Conservation (phyloP, 2,329 filamentous ascomycete species). For the Stagonosporopsis vannaccii region DNA sequence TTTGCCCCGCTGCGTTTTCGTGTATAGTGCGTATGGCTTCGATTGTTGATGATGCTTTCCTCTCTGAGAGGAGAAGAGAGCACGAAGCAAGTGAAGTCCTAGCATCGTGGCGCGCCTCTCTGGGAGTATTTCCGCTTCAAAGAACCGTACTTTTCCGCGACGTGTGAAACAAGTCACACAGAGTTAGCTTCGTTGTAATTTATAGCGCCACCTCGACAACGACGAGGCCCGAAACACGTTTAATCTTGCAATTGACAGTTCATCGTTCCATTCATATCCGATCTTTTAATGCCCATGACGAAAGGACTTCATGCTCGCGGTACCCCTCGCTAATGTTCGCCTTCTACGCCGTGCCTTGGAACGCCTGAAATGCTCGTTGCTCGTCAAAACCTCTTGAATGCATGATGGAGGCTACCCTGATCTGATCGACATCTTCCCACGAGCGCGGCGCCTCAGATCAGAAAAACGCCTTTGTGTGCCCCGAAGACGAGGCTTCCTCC, state of each 20-base stretch:
- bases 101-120: no score
- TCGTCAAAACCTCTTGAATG: not conserved
- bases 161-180: no score
- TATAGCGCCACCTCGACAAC: not conserved
- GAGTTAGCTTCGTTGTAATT: not conserved
- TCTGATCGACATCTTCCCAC: not conserved
- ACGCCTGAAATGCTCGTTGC: conserved; percentile 18
- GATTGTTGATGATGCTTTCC: no score
- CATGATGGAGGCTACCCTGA: not conserved
- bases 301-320: not conserved
- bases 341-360: conserved; percentile 14
- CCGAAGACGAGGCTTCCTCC: not conserved
- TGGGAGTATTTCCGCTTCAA: no score
- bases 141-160: no score
- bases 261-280: not conserved
- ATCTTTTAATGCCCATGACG: not conserved
- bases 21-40: no score
- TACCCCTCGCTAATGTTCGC: conserved; percentile 3
- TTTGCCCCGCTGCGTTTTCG: no score
- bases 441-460: not conserved
- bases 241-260: not conserved
- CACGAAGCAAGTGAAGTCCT: no score
- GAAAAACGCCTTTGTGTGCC: not conserved
- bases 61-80: no score
- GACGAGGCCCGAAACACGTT: not conserved